A percentile compares a stretch with the other conserved stretches of the same genome.
Conservation (phyloP, 2,329 filamentous ascomycete species). For the Fusarium nisikadoi region DNA sequence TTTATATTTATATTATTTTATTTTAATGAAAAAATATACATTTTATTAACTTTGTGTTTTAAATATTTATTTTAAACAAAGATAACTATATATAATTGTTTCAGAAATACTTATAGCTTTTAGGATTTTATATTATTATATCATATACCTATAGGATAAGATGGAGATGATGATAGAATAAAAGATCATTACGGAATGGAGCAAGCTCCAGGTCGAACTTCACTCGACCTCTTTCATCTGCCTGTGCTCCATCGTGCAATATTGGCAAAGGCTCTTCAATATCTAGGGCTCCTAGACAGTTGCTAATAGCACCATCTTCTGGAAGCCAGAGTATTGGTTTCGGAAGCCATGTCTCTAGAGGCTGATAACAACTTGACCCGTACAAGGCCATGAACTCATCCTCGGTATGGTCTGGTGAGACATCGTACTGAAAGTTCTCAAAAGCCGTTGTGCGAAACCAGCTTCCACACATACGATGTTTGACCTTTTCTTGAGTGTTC, state of each 20-base stretch:
- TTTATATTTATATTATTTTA: no score
- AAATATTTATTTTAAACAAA: no score
- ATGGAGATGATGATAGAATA: rapidly evolving
- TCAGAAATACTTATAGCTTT: no score
- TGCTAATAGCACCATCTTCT: rapidly evolving
- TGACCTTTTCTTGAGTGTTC: rapidly evolving
- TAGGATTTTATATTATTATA: rapidly evolving
- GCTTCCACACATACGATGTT: rapidly evolving
- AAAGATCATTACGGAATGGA: not conserved
- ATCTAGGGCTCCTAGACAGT: rapidly evolving
- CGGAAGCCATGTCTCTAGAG: not conserved
- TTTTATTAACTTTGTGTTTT: no score
- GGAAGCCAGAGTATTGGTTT: not conserved
- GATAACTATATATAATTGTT: no score
- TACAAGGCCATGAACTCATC: not conserved
- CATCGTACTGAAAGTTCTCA: rapidly evolving
- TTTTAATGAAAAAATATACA: no score
- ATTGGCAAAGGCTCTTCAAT: rapidly evolving
- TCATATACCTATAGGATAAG: rapidly evolving
- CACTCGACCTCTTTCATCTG: not conserved
- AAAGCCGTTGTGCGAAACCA: rapidly evolving
- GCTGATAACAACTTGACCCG: not conserved
- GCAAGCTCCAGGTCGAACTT: not conserved
- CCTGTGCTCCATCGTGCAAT: not conserved
- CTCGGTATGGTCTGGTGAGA: not conserved